These are phyloP conservation scores for Phytophthora pluvialis DNA, from an alignment of 352 stramenopile genomes.

Conservation along the genomic window DNA sequence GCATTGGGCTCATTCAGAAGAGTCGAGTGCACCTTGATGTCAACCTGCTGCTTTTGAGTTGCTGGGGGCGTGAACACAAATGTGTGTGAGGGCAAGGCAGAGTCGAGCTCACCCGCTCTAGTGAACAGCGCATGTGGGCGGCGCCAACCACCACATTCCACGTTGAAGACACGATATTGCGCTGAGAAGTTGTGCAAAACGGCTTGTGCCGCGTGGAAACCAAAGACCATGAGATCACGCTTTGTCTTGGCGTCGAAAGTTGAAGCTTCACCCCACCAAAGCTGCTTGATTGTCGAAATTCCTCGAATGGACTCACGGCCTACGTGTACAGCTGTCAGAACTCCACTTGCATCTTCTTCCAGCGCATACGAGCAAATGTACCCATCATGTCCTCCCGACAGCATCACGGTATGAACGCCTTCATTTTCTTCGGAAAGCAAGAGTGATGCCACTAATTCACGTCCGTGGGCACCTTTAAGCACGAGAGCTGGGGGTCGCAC, in stretches of 20 bases:
- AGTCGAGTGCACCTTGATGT: conserved; percentile 77
- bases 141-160: conserved; percentile 86
- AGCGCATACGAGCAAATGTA: conserved; percentile 74
- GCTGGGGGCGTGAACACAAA: conserved; percentile 76
- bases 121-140: conserved; percentile 69
- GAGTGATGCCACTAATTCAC: conserved; percentile 73
- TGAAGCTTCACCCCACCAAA: conserved; percentile 46
- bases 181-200: conserved; percentile 78
- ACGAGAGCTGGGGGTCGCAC: conserved; percentile 33
- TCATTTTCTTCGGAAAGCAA: conserved; percentile 35
- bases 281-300: conserved; percentile 75
- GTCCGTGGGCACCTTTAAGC: conserved; percentile 63
- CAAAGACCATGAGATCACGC: conserved; percentile 78
- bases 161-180: conserved; percentile 76
- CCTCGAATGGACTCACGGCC: conserved; percentile 80
- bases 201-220: conserved; percentile 78
- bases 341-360: conserved; percentile 34
- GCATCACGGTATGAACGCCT: conserved; percentile 31
- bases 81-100: conserved; percentile 53
- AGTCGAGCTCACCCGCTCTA: conserved; percentile 3
- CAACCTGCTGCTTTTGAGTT: conserved; percentile 53
- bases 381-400: conserved; percentile 83
- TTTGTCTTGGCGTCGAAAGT: conserved; percentile 3
- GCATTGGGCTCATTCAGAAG: conserved; percentile 13
- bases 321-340: conserved; percentile 40